Base-by-base conservation (phyloP, 306 rosid genomes). In the Cicer cuneatum region DNA sequence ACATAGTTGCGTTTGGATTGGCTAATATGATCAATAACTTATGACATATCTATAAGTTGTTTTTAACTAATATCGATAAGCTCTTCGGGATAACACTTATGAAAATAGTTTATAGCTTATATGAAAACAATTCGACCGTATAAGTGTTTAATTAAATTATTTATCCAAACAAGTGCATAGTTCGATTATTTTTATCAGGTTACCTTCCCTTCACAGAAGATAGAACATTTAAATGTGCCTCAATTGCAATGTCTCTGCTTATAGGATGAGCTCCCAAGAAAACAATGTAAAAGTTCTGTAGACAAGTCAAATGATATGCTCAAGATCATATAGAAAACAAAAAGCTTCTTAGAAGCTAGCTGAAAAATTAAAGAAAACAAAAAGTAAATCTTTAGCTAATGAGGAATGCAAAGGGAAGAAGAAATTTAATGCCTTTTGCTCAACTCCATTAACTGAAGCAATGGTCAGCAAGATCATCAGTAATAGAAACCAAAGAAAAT, bases 151-250 rank as follows among this genome's bases (percentile, higher is more conserved):
- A 29, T 29, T 29, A 29, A 29, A 29, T 29, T 29, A 3, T 29
- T 29, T 29, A 29, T 29, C 35, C 35, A 29, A 29, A 3, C 35
- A 29, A 29, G 35, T 29, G 35, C 35, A 0, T 29, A 38, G 76
- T 39, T 60, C 47, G 42, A 24, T 12, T 24, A 41, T 48, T 43
- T 46, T 54, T 24, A 40, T 71, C 6, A 58, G 7, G 9, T 14
- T 69, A 94, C 98, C 96, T 91, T 78, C 73, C 85, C 79, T 89
- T 94, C 10, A 91, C 89, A 56, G 92, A 54, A 35, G 86, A 77
- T 49, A 94, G 86, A 57, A 92, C 80, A 65, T 83, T 58, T 54
- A 92, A 60, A 65, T 94, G 92, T 9, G 80, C 73, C 13, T 85
- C 68, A 53, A 48, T 43, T 48, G 85, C 80, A 66, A 78, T 37